phyloP scores from a whole-genome alignment of 441 rosid genomes.

The Breynia disticha region DNA sequence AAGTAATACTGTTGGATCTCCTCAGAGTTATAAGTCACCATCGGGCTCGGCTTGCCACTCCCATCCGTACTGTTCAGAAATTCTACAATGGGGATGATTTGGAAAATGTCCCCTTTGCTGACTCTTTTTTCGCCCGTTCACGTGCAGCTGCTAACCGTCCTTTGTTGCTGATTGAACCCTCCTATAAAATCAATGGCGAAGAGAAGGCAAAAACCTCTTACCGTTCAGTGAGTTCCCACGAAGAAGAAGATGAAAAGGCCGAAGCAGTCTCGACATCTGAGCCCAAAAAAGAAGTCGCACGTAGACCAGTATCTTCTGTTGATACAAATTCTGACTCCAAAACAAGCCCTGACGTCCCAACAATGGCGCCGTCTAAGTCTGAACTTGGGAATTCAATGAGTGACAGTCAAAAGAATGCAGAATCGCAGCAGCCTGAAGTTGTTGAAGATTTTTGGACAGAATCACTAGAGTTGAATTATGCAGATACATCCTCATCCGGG shows the following conservation, averaged over 20 bases:
- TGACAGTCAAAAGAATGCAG: slow-evolving; percentile 14
- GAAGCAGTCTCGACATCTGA: slow-evolving; percentile 31
- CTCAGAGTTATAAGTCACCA: slow-evolving; percentile 90
- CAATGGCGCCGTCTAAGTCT: slow-evolving; percentile 13
- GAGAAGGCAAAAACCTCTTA: slow-evolving; percentile 43
- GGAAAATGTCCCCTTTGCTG: slow-evolving; percentile 64
- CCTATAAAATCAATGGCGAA: slow-evolving; percentile 66
- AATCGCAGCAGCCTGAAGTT: slow-evolving; percentile 21
- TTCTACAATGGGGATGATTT: slow-evolving; percentile 48
- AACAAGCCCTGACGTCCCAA: slow-evolving; percentile 15
- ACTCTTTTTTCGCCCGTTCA: slow-evolving; percentile 36
- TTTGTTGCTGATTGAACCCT: slow-evolving; percentile 55
- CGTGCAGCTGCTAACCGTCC: slow-evolving; percentile 54
- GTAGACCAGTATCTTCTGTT: slow-evolving; percentile 20
- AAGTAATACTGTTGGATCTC: slow-evolving; percentile 76
- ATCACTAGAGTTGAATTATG: slow-evolving; percentile 9
- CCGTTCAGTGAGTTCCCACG: slow-evolving; percentile 22
- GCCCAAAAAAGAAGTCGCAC: slow-evolving; percentile 19
- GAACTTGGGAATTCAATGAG: slow-evolving; percentile 8
- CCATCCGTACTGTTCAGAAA: slow-evolving; percentile 83
- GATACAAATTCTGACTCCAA: slow-evolving; percentile 32
- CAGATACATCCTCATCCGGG: slow-evolving; percentile 2
- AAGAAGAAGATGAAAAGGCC: slow-evolving; percentile 40
- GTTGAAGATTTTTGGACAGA: slow-evolving; percentile 18
- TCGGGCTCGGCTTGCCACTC: slow-evolving; percentile 83